These are phyloP conservation scores for Tulasnella calospora DNA, from an alignment of 768 basidiomycete genomes.

Conservation along the genomic window DNA sequence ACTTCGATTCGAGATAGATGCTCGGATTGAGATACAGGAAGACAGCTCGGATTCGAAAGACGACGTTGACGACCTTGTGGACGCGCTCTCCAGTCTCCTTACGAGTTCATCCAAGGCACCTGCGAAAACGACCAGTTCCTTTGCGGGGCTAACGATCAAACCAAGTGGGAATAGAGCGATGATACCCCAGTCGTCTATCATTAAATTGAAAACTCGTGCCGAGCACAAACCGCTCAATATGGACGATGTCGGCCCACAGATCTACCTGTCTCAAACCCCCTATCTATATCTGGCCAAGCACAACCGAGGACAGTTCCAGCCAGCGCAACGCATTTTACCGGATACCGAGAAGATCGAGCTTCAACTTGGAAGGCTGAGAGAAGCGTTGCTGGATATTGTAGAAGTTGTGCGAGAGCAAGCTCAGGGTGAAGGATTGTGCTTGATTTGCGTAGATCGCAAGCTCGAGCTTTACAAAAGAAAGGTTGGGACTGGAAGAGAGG, in stretches of 20 bases:
- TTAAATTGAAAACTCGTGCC: conserved; percentile 48
- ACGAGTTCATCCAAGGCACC: conserved; percentile 37
- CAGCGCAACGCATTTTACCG: conserved; percentile 23
- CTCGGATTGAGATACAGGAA: conserved; percentile 29
- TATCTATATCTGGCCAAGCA: conserved; percentile 30
- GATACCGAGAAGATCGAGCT: conserved; percentile 32
- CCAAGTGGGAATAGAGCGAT: conserved; percentile 31
- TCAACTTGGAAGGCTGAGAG: conserved; percentile 36
- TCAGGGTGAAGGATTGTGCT: conserved; percentile 48
- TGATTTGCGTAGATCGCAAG: conserved; percentile 47
- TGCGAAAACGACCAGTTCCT: conserved; percentile 35
- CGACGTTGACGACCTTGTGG: conserved; percentile 13
- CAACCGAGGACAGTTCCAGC: conserved; percentile 37
- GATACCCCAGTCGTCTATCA: conserved; percentile 44
- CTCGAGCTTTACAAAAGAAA: conserved; percentile 51
- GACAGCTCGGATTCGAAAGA: background rate
- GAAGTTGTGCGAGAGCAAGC: conserved; percentile 51
- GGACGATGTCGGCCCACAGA: conserved; percentile 58
- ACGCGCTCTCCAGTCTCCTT: conserved; percentile 33
- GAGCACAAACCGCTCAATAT: conserved; percentile 43
- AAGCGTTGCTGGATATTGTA: conserved; percentile 40
- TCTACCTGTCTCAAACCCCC: conserved; percentile 64
- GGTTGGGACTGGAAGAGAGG: conserved; percentile 24
- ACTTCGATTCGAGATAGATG: conserved; percentile 38
- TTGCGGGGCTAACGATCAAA: conserved; percentile 31